Evolutionary conservation across 1,139 yeast genomes (phyloP), one percentile per base, ranked within the genome.

Genomic region (Diutina siamensis): DNA sequence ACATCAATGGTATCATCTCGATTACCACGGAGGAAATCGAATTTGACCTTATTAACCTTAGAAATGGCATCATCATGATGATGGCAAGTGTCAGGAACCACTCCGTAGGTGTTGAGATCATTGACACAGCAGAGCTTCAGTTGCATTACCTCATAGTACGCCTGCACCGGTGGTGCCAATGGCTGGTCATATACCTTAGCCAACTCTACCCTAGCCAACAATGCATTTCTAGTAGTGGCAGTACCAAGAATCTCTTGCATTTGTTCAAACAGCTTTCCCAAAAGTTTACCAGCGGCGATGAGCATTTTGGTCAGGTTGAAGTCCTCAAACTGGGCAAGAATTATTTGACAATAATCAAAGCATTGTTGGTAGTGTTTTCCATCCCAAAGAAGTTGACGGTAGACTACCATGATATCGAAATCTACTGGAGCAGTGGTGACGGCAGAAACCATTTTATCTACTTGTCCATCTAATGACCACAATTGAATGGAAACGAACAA

Each of bases 101-200:
- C 18, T 12, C 17, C 28, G 21, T 38, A 38, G 3, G 19, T 20
- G 12, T 25, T 15, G 13, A 82, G 60, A 55, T 84, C 95, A 35
- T 67, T 64, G 52, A 68, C 79, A 34, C 86, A 80, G 53, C 85
- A 80, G 28, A 74, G 62, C 55, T 83, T 85, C 44, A 63, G 51
- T 9, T 74, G 72, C 54, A 67, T 72, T 4, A 51, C 52, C 0
- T 56, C 48, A 51, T 75, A 68, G 56, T 82, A 86, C 1, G 53
- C 53, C 2, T 54, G 52, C 2, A 76, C 55, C 0, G 71, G 61
- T 0, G 54, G 52, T 2, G 56, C 50, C 2, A 64, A 46, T 15
- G 53, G 52, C 2, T 49, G 22, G 17, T 53, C 59, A 42, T 52
- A 56, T 9, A 47, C 51, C 1, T 58, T 47, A 1, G 72, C 60